Evolutionary conservation across 805 yeast species (phyloP), one percentile per base, ranked within the genome.

Genomic region (Priceomyces castillae): DNA sequence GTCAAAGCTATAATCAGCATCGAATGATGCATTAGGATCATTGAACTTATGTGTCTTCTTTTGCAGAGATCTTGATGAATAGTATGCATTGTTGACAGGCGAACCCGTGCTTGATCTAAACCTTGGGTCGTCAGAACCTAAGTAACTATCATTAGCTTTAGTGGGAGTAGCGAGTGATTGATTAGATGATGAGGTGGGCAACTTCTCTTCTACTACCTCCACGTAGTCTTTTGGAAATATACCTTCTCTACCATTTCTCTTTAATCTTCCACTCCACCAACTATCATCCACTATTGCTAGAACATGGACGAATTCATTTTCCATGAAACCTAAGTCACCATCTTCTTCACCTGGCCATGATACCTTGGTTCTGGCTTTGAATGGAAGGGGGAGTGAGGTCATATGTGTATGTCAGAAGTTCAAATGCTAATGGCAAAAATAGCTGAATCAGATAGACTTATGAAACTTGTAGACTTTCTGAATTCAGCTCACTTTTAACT

Each of bases 331-430:
- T 34, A 94, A 72, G 58, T 94, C 97, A 37, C 86, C 85, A 43
- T 82, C 86, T 55, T 86, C 81, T 56, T 89, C 90, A 12, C 97
- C 98, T 16, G 97, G 83, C 97, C 97, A 90, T 18, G 96, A 88
- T 59, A 86, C 92, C 31, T 78, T 77, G 7, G 99, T 94, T 57
- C 78, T 79, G 25, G 84, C 95, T 57, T 75, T 74, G 62, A 87
- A 87, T 3, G 95, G 95, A 14, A 77, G 69, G 22, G 67, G 65
- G 25, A 76, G 77, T 40, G 55, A 42, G 39, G 57, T 40, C 63
- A 59, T 58, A 33, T 17, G 34, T 26, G 31, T 15, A n/a, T 34
- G 4, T 34, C 20, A 14, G 26, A 2, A n/a, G 26, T 14, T 28
- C 15, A 28, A 28, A 28, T 28, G 31, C 31, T 28, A 28, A n/a